A percentile compares a stretch with the other conserved stretches of the same genome.
These are phyloP conservation scores for Russula vinacea DNA, from an alignment of 768 basidiomycete genomes.

Conservation along the genomic window DNA sequence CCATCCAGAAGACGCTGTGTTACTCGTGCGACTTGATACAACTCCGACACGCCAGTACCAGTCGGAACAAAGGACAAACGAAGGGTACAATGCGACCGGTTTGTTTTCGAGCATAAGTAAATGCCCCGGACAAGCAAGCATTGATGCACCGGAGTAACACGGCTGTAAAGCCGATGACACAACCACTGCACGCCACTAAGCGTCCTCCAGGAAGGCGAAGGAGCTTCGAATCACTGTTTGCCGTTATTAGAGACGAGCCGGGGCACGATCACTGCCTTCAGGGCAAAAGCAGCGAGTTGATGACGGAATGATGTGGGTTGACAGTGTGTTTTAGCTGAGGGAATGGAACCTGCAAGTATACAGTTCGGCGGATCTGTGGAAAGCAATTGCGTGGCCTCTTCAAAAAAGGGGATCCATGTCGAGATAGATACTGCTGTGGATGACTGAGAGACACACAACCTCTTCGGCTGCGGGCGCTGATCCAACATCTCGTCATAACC, in stretches of 20 bases:
- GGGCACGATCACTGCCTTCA: not conserved
- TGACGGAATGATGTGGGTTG: not conserved
- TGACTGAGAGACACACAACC: not conserved
- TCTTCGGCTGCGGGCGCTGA: not conserved
- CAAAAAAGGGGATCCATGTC: not conserved
- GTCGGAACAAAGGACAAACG: not conserved
- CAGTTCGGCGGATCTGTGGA: not conserved
- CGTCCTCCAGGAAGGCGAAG: not conserved
- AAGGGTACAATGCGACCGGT: not conserved
- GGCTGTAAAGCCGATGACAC: not conserved
- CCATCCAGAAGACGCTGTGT: not conserved
- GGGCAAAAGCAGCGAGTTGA: not conserved
- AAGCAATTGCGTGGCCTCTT: not conserved
- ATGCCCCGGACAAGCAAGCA: not conserved
- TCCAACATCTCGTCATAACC: not conserved
- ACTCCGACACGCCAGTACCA: not conserved
- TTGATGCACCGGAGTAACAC: not conserved
- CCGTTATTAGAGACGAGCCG: not conserved
- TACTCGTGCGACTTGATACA: not conserved
- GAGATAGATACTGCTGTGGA: not conserved
- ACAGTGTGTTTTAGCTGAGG: not conserved
- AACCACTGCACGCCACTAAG: not conserved
- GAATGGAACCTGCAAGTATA: not conserved
- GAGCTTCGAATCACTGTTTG: not conserved
- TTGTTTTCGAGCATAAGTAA: not conserved